Evolutionary conservation across 208 protist genomes (phyloP), one percentile per base, ranked within the genome.

Genomic region (Balamuthia mandrillaris): DNA sequence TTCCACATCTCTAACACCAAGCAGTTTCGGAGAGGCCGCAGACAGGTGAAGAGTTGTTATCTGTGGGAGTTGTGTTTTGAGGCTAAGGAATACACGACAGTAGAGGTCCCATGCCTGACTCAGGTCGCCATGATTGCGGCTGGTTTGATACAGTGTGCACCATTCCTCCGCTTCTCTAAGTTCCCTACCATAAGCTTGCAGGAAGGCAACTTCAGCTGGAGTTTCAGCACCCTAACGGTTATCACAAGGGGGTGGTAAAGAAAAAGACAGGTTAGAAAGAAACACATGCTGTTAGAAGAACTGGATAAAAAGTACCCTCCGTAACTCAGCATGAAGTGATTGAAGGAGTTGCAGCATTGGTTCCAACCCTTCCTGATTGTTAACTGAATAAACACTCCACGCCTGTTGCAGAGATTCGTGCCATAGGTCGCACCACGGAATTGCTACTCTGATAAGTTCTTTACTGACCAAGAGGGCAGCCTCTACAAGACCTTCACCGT

Each of bases 361-460:
- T n/a, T n/a, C n/a, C n/a, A n/a, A n/a, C n/a, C n/a, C n/a, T n/a
- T 98, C 95, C 75, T 98, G 92, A 12, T 99, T 94, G n/a, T 90
- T 95, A 86, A 97, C 98, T 35, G 52, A 63, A 91, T 97, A 99
- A 49, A 97, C 92, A 47, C 93, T 90, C 86, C 93, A 96, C 41
- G 96, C 97, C 83, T 98, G 95, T 86, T 99, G 97, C 37, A 99
- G 87, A 75, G 96, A 93, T 65, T 95, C 92, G 68, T 96, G 87
- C 95, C 95, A 97, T 86, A 94, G 87, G 87, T 97, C 95, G 16
- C n/a, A 56, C 77, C 77, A 83, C 35, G 77, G 77, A 86, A 99
- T 98, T 44, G 98, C 97, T 60, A 98, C 97, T 35, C 97, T 95
- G 52, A 99, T 98, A 4, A 99, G 93, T 88, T 99, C 98, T 41